Percentiles rank a stretch among this genome's conserved stretches.
Conservation (phyloP, 2,329 filamentous ascomycete species). For the Aspergillus phoenicis region DNA sequence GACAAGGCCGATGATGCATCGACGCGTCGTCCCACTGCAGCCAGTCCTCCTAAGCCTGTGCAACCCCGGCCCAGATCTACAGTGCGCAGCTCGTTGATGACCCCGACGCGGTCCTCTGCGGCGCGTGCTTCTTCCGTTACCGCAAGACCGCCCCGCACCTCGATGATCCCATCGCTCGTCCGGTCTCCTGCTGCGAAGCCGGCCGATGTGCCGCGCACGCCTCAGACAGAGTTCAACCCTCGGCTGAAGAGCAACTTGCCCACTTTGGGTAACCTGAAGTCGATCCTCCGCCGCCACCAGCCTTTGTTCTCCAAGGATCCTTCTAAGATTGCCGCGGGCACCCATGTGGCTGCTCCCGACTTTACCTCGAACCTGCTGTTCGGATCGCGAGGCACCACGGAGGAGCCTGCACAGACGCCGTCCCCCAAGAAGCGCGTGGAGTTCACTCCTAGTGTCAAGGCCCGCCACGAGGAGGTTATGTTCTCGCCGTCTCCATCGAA, state of each 20-base stretch:
- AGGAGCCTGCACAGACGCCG: conserved; percentile 59
- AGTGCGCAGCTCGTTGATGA: conserved; percentile 63
- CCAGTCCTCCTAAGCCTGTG: conserved; percentile 24
- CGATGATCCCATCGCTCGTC: conserved; percentile 57
- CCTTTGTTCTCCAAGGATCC: conserved; percentile 63
- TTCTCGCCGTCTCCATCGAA: conserved; percentile 48
- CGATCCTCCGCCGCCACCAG: conserved; percentile 64
- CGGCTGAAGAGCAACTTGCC: conserved; percentile 50
- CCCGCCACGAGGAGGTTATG: conserved; percentile 28
- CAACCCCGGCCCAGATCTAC: conserved; percentile 46
- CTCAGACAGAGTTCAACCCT: conserved; percentile 51
- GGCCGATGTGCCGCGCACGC: conserved; percentile 47
- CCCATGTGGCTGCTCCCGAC: conserved; percentile 50
- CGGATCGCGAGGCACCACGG: conserved; percentile 30
- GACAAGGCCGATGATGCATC: conserved; percentile 70
- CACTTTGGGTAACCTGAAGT: conserved; percentile 59
- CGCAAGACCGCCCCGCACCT: conserved; percentile 55
- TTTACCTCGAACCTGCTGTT: conserved; percentile 56
- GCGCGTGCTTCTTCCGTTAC: conserved; percentile 57
- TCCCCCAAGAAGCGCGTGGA: conserved; percentile 77
- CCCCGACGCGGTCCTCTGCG: conserved; percentile 76
- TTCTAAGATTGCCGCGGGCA: conserved; percentile 61
- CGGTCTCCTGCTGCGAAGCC: conserved; percentile 58
- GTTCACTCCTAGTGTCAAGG: conserved; percentile 72
- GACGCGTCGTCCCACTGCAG: conserved; percentile 51